Base-by-base conservation (phyloP, 495 filamentous ascomycete species). In the Pseudevernia furfuracea region DNA sequence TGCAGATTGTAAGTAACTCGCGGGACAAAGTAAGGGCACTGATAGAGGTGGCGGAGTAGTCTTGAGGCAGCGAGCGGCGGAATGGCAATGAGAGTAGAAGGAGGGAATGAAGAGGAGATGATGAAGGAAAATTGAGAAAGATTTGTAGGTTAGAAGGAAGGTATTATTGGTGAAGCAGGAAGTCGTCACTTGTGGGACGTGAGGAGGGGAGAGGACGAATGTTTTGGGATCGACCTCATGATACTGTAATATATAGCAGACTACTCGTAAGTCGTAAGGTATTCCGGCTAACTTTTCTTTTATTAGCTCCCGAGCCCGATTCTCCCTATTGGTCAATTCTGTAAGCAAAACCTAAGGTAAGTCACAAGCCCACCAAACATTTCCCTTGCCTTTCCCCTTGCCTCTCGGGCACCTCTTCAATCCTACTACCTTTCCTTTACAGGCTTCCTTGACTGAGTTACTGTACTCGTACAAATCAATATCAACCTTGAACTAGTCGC, bases 261-360 rank as follows among this genome's bases (percentile, higher is more conserved):
- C 49, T 32, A 17, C n/a, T n/a, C n/a, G n/a, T n/a, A n/a, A n/a
- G n/a, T n/a, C n/a, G n/a, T n/a, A n/a, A n/a, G n/a, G n/a, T n/a
- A n/a, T n/a, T n/a, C n/a, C n/a, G n/a, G n/a, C n/a, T n/a, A n/a
- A n/a, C n/a, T n/a, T n/a, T n/a, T n/a, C n/a, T n/a, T 52, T 52
- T 52, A 11, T 52, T 34, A 55, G 52, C 52, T 30, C 25, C 52
- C 52, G 52, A 19, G 52, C 17, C n/a, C n/a, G 0, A 12, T 21
- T 21, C 15, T 55, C 3, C 52, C 52, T 55, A 55, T 55, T 55
- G 30, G 52, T n/a, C 52, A 55, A 53, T 53, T 53, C 15, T 19
- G 5, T 30, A 5, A 10, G 10, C 11, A n/a, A n/a, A n/a, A n/a
- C n/a, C n/a, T n/a, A n/a, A n/a, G n/a, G n/a, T n/a, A 25, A 53